Evolutionary conservation across 306 rosid genomes (phyloP), one percentile per base, ranked within the genome.

Genomic region (Vigna hirtella): DNA sequence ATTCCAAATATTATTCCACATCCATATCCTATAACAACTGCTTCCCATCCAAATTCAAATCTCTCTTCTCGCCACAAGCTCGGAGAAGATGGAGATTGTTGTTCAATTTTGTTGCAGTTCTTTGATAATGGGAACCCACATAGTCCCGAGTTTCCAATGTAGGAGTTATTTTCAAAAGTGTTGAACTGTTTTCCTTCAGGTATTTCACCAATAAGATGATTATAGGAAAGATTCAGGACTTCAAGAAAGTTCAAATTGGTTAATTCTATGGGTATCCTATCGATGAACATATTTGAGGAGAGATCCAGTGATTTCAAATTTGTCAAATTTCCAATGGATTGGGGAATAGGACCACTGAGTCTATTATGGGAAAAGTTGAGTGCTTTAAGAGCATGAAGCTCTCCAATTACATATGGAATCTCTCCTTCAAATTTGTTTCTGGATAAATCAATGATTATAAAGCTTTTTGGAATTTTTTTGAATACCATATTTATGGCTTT

Each of bases 161-260:
- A 87, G 0, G 88, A 85, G 2, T 66, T 66, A 2, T 42, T 77
- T 1, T 26, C 3, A 62, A 87, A 87, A 28, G 88, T 85, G 7
- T 66, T 3, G 18, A 87, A 85, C 17, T 87, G 89, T 1, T 56
- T 52, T 15, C 91, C 85, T n/a, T 13, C 32, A 15, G 91, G 89
- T 26, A 87, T 83, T 5, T 6, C 34, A 43, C 85, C 87, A 1
- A 6, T 66, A 1, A 87, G 77, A 6, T 45, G 28, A 66, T 85
- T 85, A 0, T 63, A 15, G 0, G 86, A 87, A 28, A 87, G 85
- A 13, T 77, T 43, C 61, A 87, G 28, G 9, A 43, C 0, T 11
- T 10, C 61, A 12, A 87, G 83, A 22, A 1, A 34, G 4, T 49
- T 51, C 3, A 85, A 3, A 66, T 16, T 63, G 12, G 58, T 22